Percentiles rank a stretch among this genome's conserved stretches.
phyloP scores from a whole-genome alignment of 148 eudicot genomes.

The Pouteria glomerata region DNA sequence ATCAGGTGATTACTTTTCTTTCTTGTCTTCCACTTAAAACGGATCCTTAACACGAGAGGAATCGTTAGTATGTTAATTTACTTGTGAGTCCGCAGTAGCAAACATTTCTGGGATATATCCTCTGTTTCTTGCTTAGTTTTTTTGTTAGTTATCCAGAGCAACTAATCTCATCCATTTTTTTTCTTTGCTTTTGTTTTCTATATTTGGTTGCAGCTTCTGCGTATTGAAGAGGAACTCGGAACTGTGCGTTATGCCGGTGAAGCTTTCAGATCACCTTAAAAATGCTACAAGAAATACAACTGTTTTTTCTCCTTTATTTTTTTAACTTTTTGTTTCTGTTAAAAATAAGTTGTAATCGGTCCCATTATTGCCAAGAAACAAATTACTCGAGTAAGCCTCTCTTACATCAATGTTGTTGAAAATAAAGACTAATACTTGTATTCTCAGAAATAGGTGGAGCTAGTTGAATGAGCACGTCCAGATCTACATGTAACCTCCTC shows the following conservation, averaged over 20 bases:
- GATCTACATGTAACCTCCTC: too few relatives aligned
- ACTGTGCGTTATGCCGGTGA: conserved; percentile 93
- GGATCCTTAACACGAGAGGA: background rate
- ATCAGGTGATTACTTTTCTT: conserved; percentile 50
- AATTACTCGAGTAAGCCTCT: too few relatives aligned
- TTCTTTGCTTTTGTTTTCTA: too few relatives aligned
- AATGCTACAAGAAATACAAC: background rate
- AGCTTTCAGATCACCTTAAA: conserved; percentile 75
- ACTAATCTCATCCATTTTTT: background rate
- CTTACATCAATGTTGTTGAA: too few relatives aligned
- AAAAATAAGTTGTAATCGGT: conserved; percentile 3
- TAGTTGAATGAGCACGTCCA: too few relatives aligned
- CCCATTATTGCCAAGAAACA: background rate
- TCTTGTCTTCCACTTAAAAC: background rate
- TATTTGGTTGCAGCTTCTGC: conserved; percentile 67
- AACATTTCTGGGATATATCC: background rate
- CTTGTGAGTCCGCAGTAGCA: background rate
- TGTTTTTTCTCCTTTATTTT: too few relatives aligned
- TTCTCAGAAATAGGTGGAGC: too few relatives aligned
- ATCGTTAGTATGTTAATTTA: background rate
- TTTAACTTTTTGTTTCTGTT: too few relatives aligned
- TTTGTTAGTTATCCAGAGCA: background rate
- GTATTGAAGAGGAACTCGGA: conserved; percentile 98
- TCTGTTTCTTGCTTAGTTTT: background rate
- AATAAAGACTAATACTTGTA: too few relatives aligned